Conservation (phyloP, 441 rosid species). For the Geranium incanum region DNA sequence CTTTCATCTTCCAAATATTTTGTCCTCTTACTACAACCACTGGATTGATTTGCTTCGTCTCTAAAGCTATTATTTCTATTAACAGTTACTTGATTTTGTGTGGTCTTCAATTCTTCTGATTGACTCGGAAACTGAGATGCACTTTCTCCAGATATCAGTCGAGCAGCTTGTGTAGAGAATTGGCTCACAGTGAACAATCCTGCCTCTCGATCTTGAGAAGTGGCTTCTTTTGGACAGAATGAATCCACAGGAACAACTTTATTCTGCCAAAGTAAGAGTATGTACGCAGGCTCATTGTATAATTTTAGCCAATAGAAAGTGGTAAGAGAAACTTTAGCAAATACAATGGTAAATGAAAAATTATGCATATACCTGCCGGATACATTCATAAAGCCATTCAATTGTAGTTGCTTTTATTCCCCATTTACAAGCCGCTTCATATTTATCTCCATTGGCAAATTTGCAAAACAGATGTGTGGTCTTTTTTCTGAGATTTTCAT, state of each 20-base stretch:
- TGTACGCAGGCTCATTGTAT: constrained; percentile 2
- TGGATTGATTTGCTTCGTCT: constrained; percentile 8
- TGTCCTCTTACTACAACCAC: constrained; percentile 11
- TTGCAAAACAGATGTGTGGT: constrained; percentile 87
- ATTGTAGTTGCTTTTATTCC: constrained; percentile 56
- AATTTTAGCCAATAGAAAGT: constrained; percentile 13
- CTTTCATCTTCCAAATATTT: constrained; percentile 22
- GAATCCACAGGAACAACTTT: constrained; percentile 49
- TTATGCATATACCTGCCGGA: constrained; percentile 57
- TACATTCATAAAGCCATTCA: constrained; percentile 90
- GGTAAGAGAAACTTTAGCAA: constrained; percentile 11
- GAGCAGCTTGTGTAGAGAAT: constrained; percentile 56
- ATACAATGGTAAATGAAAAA: constrained; percentile 11
- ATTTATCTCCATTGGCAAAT: constrained; percentile 67
- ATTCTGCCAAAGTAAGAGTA: constrained; percentile 43
- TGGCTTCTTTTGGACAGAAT: constrained; percentile 68
- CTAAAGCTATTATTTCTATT: constrained; percentile 25
- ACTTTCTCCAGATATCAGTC: constrained; percentile 39
- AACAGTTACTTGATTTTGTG: constrained; percentile 24
- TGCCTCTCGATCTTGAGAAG: constrained; percentile 62
- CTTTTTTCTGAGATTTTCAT: constrained; percentile 56
- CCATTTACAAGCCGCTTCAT: constrained; percentile 73
- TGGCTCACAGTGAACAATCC: constrained; percentile 65
- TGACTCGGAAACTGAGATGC: constrained; percentile 45
- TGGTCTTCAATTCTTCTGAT: constrained; percentile 35